Percentiles rank a stretch among this genome's conserved stretches.
phyloP scores from a whole-genome alignment of 78 protist species.

The Diacronema lutheri region DNA sequence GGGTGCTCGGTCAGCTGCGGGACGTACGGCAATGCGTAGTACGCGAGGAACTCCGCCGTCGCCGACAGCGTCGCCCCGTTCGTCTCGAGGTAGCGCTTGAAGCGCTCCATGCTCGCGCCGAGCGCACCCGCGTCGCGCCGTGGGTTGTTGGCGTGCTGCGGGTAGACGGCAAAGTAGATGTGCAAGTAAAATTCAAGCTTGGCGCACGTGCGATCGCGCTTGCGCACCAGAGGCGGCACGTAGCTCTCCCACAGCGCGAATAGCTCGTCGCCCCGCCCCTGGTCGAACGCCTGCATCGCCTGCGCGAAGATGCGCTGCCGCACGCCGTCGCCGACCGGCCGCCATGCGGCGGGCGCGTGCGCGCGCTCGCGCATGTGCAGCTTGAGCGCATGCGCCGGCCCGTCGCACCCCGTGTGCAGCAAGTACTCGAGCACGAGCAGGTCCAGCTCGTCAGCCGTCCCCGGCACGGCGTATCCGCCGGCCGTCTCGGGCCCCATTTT shows the following conservation, averaged over 20 bases:
- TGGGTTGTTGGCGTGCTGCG: background rate
- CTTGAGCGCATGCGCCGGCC: background rate
- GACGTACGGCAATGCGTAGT: slow-evolving; percentile 36
- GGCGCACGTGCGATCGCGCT: background rate
- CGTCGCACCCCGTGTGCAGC: background rate
- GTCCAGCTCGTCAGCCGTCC: background rate
- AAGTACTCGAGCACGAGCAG: background rate
- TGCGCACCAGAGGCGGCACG: background rate
- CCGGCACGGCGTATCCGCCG: no score
- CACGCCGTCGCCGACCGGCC: background rate
- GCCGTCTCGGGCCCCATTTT: no score
- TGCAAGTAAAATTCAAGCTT: slow-evolving; percentile 20
- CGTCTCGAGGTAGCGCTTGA: slow-evolving; percentile 11
- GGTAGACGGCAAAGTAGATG: slow-evolving; percentile 3
- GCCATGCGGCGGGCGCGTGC: background rate
- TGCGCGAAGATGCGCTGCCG: background rate
- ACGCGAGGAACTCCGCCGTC: slow-evolving; percentile 30
- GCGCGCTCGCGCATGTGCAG: background rate
- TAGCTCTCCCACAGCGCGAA: background rate
- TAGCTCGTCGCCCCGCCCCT: background rate
- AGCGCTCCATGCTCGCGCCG: background rate
- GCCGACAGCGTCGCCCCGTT: background rate
- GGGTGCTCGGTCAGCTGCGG: slow-evolving; percentile 9
- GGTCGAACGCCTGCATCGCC: background rate
- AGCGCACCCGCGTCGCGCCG: no score